Conservation (phyloP, 140 eudicot genomes). For the Flaveria floridana region DNA sequence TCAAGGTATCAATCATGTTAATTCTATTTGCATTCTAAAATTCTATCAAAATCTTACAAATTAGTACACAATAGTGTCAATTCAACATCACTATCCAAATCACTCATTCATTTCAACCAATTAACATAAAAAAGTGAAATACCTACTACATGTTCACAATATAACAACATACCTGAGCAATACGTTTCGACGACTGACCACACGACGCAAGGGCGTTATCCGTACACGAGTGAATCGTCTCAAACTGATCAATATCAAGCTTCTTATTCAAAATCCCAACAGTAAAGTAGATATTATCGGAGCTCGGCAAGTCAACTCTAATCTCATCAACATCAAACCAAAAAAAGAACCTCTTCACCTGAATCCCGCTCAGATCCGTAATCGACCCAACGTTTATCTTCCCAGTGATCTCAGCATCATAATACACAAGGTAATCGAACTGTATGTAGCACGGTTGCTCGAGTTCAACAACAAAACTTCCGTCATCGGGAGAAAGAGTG, state of each 20-base stretch:
- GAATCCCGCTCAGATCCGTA: slow-evolving; percentile 61
- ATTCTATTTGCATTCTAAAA: background rate
- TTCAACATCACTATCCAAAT: background rate
- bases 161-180: slow-evolving; percentile 31
- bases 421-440: slow-evolving; percentile 78
- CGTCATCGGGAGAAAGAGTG: slow-evolving; percentile 56
- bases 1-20: background rate
- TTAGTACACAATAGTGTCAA: background rate
- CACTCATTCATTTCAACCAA: background rate
- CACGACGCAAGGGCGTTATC: slow-evolving; percentile 49
- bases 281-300: slow-evolving; percentile 64
- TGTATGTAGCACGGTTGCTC: slow-evolving; percentile 56
- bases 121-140: background rate
- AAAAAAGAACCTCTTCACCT: slow-evolving; percentile 57
- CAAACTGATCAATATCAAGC: slow-evolving; percentile 74
- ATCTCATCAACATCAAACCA: slow-evolving; percentile 86
- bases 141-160: background rate
- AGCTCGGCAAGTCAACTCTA: slow-evolving; percentile 79
- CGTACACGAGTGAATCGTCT: slow-evolving; percentile 60
- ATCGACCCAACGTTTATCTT: slow-evolving; percentile 66
- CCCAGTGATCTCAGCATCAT: slow-evolving; percentile 61
- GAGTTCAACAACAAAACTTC: slow-evolving; percentile 57
- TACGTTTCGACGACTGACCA: slow-evolving; percentile 12
- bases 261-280: slow-evolving; percentile 78
- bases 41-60: background rate